These are phyloP conservation scores for Nakataea oryzae DNA, from an alignment of 2,329 filamentous ascomycete genomes.

Conservation along the genomic window DNA sequence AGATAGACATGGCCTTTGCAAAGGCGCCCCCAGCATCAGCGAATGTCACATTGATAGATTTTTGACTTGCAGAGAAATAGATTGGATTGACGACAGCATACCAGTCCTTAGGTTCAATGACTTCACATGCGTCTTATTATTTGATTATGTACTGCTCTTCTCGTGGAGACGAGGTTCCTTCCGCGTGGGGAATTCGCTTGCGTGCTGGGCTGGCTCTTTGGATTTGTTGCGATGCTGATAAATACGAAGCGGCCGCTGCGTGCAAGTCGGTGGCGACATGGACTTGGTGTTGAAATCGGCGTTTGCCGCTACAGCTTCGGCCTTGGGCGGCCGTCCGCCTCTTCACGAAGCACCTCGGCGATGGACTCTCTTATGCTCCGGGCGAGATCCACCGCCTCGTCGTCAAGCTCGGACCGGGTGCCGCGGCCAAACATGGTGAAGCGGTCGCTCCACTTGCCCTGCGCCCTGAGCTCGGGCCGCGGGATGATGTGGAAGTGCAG, in stretches of 20 bases:
- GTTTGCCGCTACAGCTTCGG: neutral
- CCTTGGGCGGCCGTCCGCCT: slow-evolving; percentile 12
- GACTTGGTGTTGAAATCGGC: neutral
- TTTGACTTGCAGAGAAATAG: neutral
- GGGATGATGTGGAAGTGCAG: slow-evolving; percentile 95
- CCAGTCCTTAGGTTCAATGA: neutral
- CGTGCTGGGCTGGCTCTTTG: too few relatives aligned
- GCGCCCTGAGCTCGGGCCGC: slow-evolving; percentile 55
- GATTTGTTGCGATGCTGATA: too few relatives aligned
- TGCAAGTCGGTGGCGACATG: neutral
- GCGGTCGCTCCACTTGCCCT: slow-evolving; percentile 44
- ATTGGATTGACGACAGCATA: neutral
- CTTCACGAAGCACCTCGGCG: slow-evolving; percentile 33
- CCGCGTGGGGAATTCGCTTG: too few relatives aligned
- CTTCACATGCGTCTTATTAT: neutral
- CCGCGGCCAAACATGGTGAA: slow-evolving; percentile 81
- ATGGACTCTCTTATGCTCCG: slow-evolving; percentile 39
- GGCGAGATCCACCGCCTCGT: slow-evolving; percentile 55
- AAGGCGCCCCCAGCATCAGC: neutral
- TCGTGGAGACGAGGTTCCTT: too few relatives aligned
- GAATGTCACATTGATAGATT: neutral
- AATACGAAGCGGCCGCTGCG: too few relatives aligned
- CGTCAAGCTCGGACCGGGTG: slow-evolving; percentile 62
- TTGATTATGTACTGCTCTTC: neutral
- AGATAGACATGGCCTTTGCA: neutral